Evolutionary conservation across 2,329 filamentous ascomycete genomes (phyloP), one percentile per base, ranked within the genome.

Genomic region (Thelonectria blattea): DNA sequence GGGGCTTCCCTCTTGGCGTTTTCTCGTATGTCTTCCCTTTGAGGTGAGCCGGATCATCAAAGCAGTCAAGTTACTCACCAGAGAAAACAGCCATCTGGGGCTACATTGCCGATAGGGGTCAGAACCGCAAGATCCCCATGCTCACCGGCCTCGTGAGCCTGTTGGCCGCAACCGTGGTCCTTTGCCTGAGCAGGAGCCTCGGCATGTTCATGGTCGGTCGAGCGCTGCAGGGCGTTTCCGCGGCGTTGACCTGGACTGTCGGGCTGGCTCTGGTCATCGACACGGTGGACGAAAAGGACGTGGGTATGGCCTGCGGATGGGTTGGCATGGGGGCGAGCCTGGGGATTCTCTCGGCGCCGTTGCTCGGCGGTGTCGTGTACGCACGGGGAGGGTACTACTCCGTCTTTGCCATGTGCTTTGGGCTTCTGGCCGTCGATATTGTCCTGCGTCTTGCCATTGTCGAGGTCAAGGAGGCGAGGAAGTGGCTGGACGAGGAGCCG

Each of bases 341-440:
- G n/a, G 73, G 71, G 20, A 70, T 74, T 39, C 60, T 76, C 14
- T 54, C 62, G 2, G 73, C 74, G 14, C 74, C 74, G 39, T 55
- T 75, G 3, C 63, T 76, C 2, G 75, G 74, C 14, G 74, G 74
- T 34, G 61, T 76, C 4, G 73, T 75, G 3, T 76, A 75, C 46
- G 67, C 68, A 17, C 67, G 66, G 17, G 72, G 68, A 3, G 74
- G 73, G 2, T 76, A 76, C 58, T 74, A 74, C 58, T 53, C 72
- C 15, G 72, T 76, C 22, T 76, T 74, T 60, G 69, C 69, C 24
- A 75, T 76, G 69, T 76, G 74, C 50, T 76, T 76, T 53, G 74
- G 72, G 9, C 64, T 76, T 2, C 65, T 76, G 32, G 71, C 67
- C 3, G 69, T 71, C 6, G 74, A 76, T 8, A 72, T 75, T 51